Percentiles rank a stretch among this genome's conserved stretches.
Evolutionary conservation across 2,329 filamentous ascomycete genomes (phyloP).

Genomic region (Sclerotinia spermophila): DNA sequence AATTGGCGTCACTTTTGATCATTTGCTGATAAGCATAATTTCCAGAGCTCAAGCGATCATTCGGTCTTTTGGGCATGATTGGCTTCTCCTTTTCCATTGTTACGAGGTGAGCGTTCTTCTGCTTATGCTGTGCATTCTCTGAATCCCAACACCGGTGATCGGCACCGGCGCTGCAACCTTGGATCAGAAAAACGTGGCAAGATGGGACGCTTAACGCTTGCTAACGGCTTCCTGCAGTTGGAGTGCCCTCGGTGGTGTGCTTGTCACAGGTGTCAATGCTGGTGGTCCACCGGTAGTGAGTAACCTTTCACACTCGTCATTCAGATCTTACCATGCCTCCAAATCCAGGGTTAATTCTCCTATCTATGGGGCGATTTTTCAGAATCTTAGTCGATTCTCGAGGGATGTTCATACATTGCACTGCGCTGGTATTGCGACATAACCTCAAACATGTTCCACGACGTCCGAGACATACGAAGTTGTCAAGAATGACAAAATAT

Average conservation of each 20-base stretch:
- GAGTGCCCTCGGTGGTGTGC: constrained; percentile 53
- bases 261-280: constrained; percentile 53
- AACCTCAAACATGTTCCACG: constrained; percentile 14
- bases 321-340: constrained; percentile 6
- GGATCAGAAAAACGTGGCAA: constrained; percentile 21
- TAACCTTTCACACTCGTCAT: constrained; percentile 15
- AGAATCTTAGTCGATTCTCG: neutral
- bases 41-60: constrained; percentile 53
- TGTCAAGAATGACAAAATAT: constrained; percentile 18
- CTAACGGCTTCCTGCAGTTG: constrained; percentile 40
- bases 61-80: constrained; percentile 54
- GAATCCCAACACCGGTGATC: constrained; percentile 18
- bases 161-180: constrained; percentile 9
- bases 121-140: constrained; percentile 27
- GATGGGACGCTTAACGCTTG: constrained; percentile 21
- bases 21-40: constrained; percentile 11
- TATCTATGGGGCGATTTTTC: constrained; percentile 16
- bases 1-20: constrained; percentile 12
- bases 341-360: constrained; percentile 12
- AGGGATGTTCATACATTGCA: neutral
- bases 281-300: constrained; percentile 50
- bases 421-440: constrained; percentile 9
- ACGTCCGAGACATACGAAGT: constrained; percentile 17
- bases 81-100: constrained; percentile 58
- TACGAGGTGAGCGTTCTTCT: constrained; percentile 40